A percentile compares a stretch with the other conserved stretches of the same genome.
These are phyloP conservation scores for Waltergamsia citrina DNA, from an alignment of 2,329 filamentous ascomycete genomes.

Conservation along the genomic window DNA sequence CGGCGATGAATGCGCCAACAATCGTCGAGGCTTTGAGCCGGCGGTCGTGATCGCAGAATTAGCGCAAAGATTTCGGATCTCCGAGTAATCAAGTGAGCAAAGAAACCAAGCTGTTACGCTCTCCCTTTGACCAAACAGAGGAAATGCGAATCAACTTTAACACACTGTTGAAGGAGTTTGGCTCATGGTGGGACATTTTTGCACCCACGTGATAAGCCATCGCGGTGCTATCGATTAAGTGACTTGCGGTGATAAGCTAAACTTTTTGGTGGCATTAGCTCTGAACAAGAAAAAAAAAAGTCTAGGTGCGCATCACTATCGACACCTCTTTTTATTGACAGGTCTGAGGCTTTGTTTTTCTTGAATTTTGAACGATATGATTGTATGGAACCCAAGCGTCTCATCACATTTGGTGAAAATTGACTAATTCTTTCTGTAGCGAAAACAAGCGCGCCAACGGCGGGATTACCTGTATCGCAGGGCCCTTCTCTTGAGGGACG, in stretches of 20 bases:
- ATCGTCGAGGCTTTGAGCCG: neutral
- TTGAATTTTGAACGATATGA: conserved; percentile 3
- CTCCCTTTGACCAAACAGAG: no score
- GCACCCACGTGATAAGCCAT: conserved; percentile 29
- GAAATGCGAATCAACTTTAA: neutral
- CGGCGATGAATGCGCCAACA: conserved; percentile 10
- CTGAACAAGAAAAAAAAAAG: conserved; percentile 1
- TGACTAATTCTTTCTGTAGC: conserved; percentile 8
- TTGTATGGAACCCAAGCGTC: conserved; percentile 17
- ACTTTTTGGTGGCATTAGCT: neutral
- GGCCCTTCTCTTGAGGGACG: conserved; percentile 78
- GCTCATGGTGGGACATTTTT: conserved; percentile 24
- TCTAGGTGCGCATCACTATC: neutral
- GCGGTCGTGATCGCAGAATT: neutral
- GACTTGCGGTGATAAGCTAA: conserved; percentile 1
- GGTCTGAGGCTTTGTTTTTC: no score
- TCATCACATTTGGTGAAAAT: neutral
- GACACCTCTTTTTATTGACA: no score
- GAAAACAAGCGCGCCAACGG: conserved; percentile 31
- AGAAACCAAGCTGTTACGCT: no score
- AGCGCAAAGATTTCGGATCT: neutral
- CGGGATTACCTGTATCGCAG: conserved; percentile 70
- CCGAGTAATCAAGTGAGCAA: no score
- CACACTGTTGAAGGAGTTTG: neutral
- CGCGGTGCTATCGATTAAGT: conserved; percentile 13